Evolutionary conservation across 768 basidiomycete species (phyloP), one percentile per base, ranked within the genome.

Genomic region (Hemileccinum impolitum): DNA sequence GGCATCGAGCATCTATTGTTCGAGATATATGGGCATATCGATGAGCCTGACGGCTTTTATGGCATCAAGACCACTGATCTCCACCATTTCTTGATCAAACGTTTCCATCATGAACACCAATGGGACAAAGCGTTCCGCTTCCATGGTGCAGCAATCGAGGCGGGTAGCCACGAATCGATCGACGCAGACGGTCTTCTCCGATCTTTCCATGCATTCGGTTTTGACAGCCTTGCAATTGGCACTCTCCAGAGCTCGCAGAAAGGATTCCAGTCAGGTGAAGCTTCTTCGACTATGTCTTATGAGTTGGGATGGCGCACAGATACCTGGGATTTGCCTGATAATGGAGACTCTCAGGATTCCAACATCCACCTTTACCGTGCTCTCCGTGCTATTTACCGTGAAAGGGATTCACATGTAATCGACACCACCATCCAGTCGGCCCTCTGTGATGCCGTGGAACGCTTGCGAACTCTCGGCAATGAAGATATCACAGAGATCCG

Each of bases 31-130:
- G 83, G 84, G 46, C 87, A 93, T 58, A 93, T 99, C 51, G 94
- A 96, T 60, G 96, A 99, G 64, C 94, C 94, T 0, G 96, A 99
- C 59, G 94, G 96, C 2, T 99, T 99, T 65, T 99, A 99, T 66
- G 93, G 93, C 6, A 93, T 98, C 51, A 77, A 85, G 53, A 83
- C 87, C 7, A 68, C 76, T 28, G 83, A 98, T 61, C 77, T 90
- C n/a, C 78, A 82, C 21, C 77, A 80, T 38, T 88, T 94, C 48
- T 76, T 99, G 31, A 75, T 94, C 44, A 86, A 83, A 53, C 82
- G 91, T 10, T 85, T 95, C 53, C 89, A 91, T 57, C 96, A 99
- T 54, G 96, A 99, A 66, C 78, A 84, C 17, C 87, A 94, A 61
- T 95, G 93, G 89, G 83, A 86, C 39, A 90, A 87, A 61, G 93